Percentiles rank a stretch among this genome's conserved stretches.
Evolutionary conservation across 2,329 filamentous ascomycete genomes (phyloP).

Genomic region (Herpotrichia juniperi): DNA sequence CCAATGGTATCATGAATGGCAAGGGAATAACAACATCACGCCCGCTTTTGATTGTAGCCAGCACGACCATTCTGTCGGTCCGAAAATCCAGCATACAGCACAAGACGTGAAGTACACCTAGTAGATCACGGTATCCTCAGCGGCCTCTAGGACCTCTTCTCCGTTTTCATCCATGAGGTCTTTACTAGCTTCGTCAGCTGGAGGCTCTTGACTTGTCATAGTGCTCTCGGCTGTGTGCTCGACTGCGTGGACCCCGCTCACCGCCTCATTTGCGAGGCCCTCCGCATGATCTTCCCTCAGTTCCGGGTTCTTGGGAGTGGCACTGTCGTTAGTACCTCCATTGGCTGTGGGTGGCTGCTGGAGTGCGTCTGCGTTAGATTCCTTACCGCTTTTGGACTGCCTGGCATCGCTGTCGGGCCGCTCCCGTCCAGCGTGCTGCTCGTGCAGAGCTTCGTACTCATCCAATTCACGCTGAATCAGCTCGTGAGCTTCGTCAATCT

Average conservation of each 20-base stretch:
- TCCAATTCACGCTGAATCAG: conserved; percentile 68
- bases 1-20: background rate
- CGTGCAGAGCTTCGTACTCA: conserved; percentile 61
- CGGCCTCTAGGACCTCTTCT: conserved; percentile 81
- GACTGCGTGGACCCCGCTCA: conserved; percentile 19
- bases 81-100: conserved; percentile 10
- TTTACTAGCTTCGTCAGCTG: conserved; percentile 45
- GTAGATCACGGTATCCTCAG: conserved; percentile 92
- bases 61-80: background rate
- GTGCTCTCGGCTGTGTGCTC: conserved; percentile 24
- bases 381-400: conserved; percentile 30
- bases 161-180: conserved; percentile 69
- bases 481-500: conserved; percentile 69
- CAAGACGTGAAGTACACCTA: conserved; percentile 50
- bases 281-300: conserved; percentile 31
- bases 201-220: conserved; percentile 32
- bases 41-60: background rate
- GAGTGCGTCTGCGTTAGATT: conserved; percentile 25
- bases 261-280: conserved; percentile 20
- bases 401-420: conserved; percentile 19
- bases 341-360: conserved; percentile 24
- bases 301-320: conserved; percentile 28
- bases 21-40: background rate
- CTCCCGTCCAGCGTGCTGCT: conserved; percentile 33
- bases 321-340: conserved; percentile 32